Evolutionary conservation across 2,329 filamentous ascomycete species (phyloP).

Genomic region (Fusarium sublunatum): DNA sequence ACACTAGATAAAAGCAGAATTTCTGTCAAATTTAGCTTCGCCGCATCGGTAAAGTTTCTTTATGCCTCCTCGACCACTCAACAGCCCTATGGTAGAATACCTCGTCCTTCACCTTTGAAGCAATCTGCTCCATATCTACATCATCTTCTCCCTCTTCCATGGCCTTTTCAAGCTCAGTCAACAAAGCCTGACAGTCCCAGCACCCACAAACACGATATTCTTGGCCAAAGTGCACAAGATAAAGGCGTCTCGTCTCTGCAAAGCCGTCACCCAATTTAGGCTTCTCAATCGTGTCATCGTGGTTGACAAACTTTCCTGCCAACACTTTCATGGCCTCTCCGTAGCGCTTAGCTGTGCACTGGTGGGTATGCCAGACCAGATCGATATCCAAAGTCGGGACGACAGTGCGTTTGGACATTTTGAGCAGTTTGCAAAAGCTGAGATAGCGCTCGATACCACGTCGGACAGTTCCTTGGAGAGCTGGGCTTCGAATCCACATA

Average conservation of each 20-base stretch:
- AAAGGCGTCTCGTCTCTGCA: conserved; percentile 47
- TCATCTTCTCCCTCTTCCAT: not conserved
- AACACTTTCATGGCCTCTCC: conserved; percentile 23
- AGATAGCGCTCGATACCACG: conserved; percentile 53
- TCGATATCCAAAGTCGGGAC: conserved; percentile 58
- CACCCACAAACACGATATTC: conserved; percentile 53
- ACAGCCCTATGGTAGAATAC: conserved; percentile 34
- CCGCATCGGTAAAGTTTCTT: not conserved
- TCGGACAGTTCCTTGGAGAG: conserved; percentile 49
- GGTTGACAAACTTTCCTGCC: conserved; percentile 50
- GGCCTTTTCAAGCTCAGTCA: conserved; percentile 38
- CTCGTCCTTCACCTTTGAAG: conserved; percentile 8
- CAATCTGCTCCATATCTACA: conserved; percentile 21
- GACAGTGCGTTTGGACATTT: conserved; percentile 39
- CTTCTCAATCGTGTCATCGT: conserved; percentile 53
- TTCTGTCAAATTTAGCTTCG: not conserved
- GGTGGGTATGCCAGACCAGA: conserved; percentile 58
- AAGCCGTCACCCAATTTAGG: conserved; percentile 44
- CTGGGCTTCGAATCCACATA: conserved; percentile 55
- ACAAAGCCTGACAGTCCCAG: conserved; percentile 53
- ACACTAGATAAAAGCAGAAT: not conserved
- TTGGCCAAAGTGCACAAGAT: conserved; percentile 48
- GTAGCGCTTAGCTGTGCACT: conserved; percentile 50
- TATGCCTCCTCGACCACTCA: conserved; percentile 24
- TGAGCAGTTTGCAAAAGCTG: conserved; percentile 52